Base-by-base conservation (phyloP, 2,329 filamentous ascomycete genomes). In the Pestalotiopsis sp. region DNA sequence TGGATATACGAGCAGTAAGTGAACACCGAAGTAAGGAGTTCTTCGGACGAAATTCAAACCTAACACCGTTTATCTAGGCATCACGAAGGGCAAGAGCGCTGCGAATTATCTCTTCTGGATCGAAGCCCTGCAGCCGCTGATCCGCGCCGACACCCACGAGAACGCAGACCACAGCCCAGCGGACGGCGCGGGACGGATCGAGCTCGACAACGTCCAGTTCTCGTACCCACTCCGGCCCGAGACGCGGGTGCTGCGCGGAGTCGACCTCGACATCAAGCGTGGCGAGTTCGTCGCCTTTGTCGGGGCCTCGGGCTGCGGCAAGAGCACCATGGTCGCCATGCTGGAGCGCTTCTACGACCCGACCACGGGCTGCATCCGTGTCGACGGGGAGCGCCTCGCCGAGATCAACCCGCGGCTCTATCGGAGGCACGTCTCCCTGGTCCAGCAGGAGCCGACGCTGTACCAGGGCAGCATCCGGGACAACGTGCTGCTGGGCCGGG, bases 241-340 rank as follows among this genome's bases (percentile, higher is more conserved):
- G 66, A 73, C 77, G 0, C 75, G 78, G 38, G 79, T 84, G 68
- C 74, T 86, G 1, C 75, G 81, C 3, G 81, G 84, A 1, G 75
- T 88, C 3, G 73, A 80, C 38, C 78, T 85, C 17, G 64, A 80
- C 67, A 80, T 85, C 70, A 73, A 79, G 65, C 80, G 80, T 4
- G 84, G 85, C 17, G 80, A 86, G 55, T 88, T 84, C 62, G 78
- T 85, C 3, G 87, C 86, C 0, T 79, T 89, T 22, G 86, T 89
- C 0, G 87, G 87, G 2, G 78, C 84, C 14, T 85, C 84, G 0
- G 86, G 87, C 4, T 87, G 85, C 66, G 87, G 87, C 1, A 91
- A 91, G 74, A 88, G 85, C 1, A 91, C 89, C 1, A 86, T 88
- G 66, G 82, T 91, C 65, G 82, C 84, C 13, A 78, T 86, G 70